Evolutionary conservation across 108 stramenopile genomes (phyloP), one percentile per base, ranked within the genome.

Genomic region (Skeletonema costatum): DNA sequence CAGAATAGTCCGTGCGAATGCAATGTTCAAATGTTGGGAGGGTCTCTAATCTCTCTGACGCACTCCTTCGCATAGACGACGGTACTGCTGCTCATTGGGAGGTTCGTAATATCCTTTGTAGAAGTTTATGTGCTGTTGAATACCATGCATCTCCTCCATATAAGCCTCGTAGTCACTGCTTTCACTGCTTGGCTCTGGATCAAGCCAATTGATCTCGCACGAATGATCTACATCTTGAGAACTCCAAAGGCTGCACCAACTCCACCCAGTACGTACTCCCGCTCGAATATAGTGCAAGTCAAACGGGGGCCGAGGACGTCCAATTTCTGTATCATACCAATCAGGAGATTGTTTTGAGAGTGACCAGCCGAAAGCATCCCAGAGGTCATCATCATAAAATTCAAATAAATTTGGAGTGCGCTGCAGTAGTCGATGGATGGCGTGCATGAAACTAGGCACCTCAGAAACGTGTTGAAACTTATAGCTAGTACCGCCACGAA

Each of bases 151-250:
- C 6, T 36, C 62, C 1, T 63, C 39, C 1, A 36, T 5, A 8
- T 63, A 63, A n/a, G n/a, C 62, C 4, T 33, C 62, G 32, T 63
- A 63, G 5, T 63, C 62, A 2, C 17, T 17, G 32, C 16, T 63
- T 16, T 12, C 17, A 0, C 4, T 36, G 6, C 5, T 8, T 33
- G 62, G 62, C 62, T 33, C 62, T 36, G 62, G 39, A 63, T 63
- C 62, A 6, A 63, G 39, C 62, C 62, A 63, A 7, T 63, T 63
- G 29, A 63, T 31, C 33, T 63, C 62, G 9, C 62, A 63, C n/a
- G n/a, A n/a, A 7, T 32, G 5, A 12, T 11, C 0, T 0, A 11
- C 32, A 33, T 61, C 7, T 19, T 58, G 6, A 12, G 7, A 46
- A 17, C 8, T 36, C 19, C 50, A 51, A 4, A 5, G 7, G 62